Evolutionary conservation across 768 basidiomycete genomes (phyloP).

Genomic region (Serpula lacrymans): DNA sequence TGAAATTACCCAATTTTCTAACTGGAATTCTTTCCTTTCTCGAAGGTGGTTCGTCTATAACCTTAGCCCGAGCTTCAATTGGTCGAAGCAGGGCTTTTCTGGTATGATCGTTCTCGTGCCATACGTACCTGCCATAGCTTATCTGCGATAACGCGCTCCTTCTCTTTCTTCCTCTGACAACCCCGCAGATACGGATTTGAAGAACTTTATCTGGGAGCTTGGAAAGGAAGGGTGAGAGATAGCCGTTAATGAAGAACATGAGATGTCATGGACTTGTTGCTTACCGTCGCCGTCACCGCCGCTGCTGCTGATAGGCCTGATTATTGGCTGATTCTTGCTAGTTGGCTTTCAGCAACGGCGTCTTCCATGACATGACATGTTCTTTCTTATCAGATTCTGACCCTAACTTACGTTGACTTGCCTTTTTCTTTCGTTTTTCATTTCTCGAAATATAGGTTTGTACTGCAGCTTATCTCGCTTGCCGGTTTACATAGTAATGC

Average conservation of each 20-base stretch:
- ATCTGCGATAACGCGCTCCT: background rate
- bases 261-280: constrained; percentile 7
- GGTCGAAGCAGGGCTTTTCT: constrained; percentile 78
- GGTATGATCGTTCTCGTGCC: constrained; percentile 34
- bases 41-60: constrained; percentile 89
- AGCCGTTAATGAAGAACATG: background rate
- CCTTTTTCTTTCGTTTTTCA: too few relatives aligned
- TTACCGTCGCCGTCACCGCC: too few relatives aligned
- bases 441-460: constrained; percentile 71
- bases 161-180: constrained; percentile 5
- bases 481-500: constrained; percentile 89
- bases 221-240: constrained; percentile 73
- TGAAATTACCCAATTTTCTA: background rate
- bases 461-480: constrained; percentile 84
- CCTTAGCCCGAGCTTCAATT: constrained; percentile 92
- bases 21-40: background rate
- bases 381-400: too few relatives aligned
- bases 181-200: constrained; percentile 60
- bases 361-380: too few relatives aligned
- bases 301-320: too few relatives aligned
- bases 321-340: too few relatives aligned
- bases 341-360: too few relatives aligned
- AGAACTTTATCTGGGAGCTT: constrained; percentile 86
- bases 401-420: too few relatives aligned
- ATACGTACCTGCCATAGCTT: background rate